phyloP scores from a whole-genome alignment of 495 filamentous ascomycete species.

The Penicillium nucicola region DNA sequence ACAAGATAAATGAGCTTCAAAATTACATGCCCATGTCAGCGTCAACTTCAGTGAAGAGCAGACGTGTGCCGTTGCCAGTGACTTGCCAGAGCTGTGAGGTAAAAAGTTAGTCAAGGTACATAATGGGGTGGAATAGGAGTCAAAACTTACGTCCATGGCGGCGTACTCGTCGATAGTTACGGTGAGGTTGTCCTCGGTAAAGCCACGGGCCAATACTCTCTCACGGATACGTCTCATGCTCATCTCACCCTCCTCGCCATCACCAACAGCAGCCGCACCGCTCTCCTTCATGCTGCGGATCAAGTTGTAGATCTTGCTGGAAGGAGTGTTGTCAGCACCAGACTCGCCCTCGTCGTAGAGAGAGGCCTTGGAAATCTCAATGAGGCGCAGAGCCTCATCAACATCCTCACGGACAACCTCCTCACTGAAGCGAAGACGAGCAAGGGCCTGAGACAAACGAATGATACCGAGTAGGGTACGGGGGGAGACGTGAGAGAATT shows the following conservation, averaged over 20 bases:
- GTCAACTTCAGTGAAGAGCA: constrained; percentile 74
- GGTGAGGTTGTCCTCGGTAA: constrained; percentile 88
- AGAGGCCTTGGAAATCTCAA: constrained; percentile 88
- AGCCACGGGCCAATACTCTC: constrained; percentile 90
- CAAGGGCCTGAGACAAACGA: constrained; percentile 92
- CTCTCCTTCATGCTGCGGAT: constrained; percentile 80
- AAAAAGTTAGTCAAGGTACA: constrained; percentile 15
- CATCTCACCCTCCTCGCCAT: constrained; percentile 70
- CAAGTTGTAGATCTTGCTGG: constrained; percentile 89
- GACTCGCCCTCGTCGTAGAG: constrained; percentile 64
- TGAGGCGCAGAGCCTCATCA: constrained; percentile 86
- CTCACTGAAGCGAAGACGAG: constrained; percentile 81
- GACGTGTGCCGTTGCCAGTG: constrained; percentile 73
- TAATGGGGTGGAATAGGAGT: neutral
- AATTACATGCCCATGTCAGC: constrained; percentile 53
- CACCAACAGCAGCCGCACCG: constrained; percentile 72
- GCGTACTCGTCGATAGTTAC: constrained; percentile 87
- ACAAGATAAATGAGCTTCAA: neutral
- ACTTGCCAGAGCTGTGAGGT: constrained; percentile 86
- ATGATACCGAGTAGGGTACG: constrained; percentile 91
- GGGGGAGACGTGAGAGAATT: constrained; percentile 88
- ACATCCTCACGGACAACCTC: constrained; percentile 87
- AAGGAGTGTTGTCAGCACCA: constrained; percentile 70
- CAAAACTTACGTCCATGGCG: constrained; percentile 71
- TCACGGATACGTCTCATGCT: constrained; percentile 85